Percentiles rank a stretch among this genome's conserved stretches.
These are phyloP conservation scores for Xylaria sp. DNA, from an alignment of 2,329 filamentous ascomycete species.

Conservation along the genomic window DNA sequence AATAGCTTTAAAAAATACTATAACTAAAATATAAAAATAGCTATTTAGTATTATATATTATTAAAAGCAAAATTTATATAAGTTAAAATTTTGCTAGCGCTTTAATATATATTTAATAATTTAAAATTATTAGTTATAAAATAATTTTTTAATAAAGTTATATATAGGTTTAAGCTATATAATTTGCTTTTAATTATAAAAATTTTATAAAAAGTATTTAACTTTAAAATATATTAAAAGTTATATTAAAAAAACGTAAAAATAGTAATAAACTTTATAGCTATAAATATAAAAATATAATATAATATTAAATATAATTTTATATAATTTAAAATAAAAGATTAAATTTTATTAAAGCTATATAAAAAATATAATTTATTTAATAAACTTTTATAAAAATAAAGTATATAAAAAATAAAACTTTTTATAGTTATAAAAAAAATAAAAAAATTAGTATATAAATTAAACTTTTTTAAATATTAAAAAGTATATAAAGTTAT, in stretches of 20 bases:
- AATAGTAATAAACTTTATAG: background rate
- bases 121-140: background rate
- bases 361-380: slow-evolving; percentile 6
- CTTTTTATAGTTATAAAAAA: background rate
- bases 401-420: background rate
- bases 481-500: slow-evolving; percentile 1
- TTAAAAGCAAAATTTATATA: background rate
- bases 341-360: background rate
- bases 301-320: slow-evolving; percentile 8
- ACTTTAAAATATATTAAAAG: background rate
- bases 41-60: slow-evolving; percentile 8
- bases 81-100: background rate
- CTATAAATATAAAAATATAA: background rate
- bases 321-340: background rate
- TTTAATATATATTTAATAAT: slow-evolving; percentile 20
- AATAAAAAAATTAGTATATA: slow-evolving; percentile 1
- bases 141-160: background rate
- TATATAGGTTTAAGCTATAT: background rate
- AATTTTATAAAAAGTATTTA: background rate
- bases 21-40: slow-evolving; percentile 15
- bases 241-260: background rate
- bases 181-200: slow-evolving; percentile 4
- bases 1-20: background rate
- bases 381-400: background rate
- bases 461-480: slow-evolving; percentile 7